These are phyloP conservation scores for Prunus padus DNA, from an alignment of 306 rosid genomes.

Conservation along the genomic window DNA sequence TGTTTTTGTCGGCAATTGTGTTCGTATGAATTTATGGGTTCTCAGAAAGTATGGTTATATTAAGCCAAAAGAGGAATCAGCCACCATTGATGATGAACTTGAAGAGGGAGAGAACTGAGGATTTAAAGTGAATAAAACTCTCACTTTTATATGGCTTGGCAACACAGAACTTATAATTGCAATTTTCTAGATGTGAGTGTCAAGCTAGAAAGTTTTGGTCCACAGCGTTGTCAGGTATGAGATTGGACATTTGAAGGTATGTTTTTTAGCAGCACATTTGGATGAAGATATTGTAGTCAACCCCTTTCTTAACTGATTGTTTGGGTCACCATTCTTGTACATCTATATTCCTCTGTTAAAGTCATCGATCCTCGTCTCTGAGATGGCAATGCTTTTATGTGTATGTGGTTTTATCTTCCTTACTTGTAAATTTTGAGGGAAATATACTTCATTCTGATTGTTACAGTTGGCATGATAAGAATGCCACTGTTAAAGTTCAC, in stretches of 20 bases:
- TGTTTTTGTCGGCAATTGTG: constrained; percentile 24
- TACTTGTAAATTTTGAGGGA: neutral
- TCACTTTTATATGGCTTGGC: neutral
- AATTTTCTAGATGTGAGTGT: neutral
- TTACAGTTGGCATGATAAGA: neutral
- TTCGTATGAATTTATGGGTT: constrained; percentile 35
- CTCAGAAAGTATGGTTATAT: constrained; percentile 34
- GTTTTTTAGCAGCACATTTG: neutral
- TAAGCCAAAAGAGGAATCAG: constrained; percentile 11
- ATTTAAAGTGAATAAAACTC: neutral
- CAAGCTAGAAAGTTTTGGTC: neutral
- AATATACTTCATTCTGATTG: constrained; percentile 2
- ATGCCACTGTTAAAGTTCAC: neutral
- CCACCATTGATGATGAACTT: constrained; percentile 17
- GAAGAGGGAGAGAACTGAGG: constrained; percentile 4
- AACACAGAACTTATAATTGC: neutral
- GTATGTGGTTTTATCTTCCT: neutral
- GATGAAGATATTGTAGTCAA: neutral
- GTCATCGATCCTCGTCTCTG: neutral
- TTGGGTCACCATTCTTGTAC: neutral
- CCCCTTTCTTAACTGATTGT: neutral
- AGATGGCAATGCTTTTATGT: neutral
- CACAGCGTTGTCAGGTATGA: neutral
- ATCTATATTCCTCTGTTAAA: neutral
- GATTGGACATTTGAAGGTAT: neutral